phyloP scores from a whole-genome alignment of 345 rosid species.

The Camelina sativa region DNA sequence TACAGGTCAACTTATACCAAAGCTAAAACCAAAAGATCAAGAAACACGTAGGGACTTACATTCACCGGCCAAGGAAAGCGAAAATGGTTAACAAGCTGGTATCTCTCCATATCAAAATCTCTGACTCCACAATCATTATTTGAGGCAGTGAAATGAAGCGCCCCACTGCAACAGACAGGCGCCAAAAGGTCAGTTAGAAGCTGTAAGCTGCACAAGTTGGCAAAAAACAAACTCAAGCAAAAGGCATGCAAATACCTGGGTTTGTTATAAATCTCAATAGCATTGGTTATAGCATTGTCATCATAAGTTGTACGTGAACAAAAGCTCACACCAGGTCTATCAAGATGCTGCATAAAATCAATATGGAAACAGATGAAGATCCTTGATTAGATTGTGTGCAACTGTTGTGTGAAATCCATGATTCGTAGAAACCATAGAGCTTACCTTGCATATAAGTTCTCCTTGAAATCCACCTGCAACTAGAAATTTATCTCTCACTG shows the following conservation, averaged over 20 bases:
- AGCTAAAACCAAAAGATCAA: neutral
- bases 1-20: conserved; percentile 8
- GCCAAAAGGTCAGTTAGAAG: conserved; percentile 34
- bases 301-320: conserved; percentile 90
- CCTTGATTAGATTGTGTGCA: conserved; percentile 16
- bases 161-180: conserved; percentile 56
- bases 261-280: conserved; percentile 79
- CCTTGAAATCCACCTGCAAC: conserved; percentile 75
- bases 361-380: conserved; percentile 24
- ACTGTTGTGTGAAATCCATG: neutral
- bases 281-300: conserved; percentile 96
- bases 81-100: conserved; percentile 62
- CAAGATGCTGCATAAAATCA: conserved; percentile 61
- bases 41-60: conserved; percentile 49
- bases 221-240: conserved; percentile 15
- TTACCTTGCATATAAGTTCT: conserved; percentile 66
- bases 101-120: conserved; percentile 87
- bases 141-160: conserved; percentile 76
- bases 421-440: conserved; percentile 10
- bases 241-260: conserved; percentile 55
- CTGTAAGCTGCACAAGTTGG: conserved; percentile 6
- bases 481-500: conserved; percentile 55
- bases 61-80: conserved; percentile 80
- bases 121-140: conserved; percentile 83
- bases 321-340: conserved; percentile 87